phyloP scores from a whole-genome alignment of 129 eudicot species.

The Escallonia rubra region DNA sequence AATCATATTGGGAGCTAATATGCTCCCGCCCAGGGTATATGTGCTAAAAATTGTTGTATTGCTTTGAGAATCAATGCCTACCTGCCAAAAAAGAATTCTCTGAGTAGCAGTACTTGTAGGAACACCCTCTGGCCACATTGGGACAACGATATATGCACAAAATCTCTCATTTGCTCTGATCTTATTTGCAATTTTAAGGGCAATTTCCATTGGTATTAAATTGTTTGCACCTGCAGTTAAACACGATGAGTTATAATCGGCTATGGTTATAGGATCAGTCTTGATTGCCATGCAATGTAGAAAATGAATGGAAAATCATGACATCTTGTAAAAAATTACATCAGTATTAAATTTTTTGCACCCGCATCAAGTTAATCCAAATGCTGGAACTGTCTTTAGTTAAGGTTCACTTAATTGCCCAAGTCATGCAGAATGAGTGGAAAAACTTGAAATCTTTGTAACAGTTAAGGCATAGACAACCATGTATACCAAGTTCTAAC shows the following conservation, averaged over 20 bases:
- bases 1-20: background rate
- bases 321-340: too few species aligned
- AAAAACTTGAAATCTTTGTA: too few species aligned
- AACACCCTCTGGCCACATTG: constrained; percentile 99
- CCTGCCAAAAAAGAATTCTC: constrained; percentile 98
- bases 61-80: constrained; percentile 11
- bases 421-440: too few species aligned
- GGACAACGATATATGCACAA: constrained; percentile 75
- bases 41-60: background rate
- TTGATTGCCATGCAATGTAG: background rate
- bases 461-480: too few species aligned
- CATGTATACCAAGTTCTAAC: too few species aligned
- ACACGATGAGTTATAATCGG: background rate
- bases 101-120: constrained; percentile 69
- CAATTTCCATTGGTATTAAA: constrained; percentile 91
- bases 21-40: background rate
- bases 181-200: constrained; percentile 77
- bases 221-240: constrained; percentile 80
- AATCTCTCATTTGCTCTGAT: constrained; percentile 92
- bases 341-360: too few species aligned
- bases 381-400: too few species aligned
- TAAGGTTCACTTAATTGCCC: too few species aligned
- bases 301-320: background rate
- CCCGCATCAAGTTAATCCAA: too few species aligned
- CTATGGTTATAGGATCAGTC: background rate